Base-by-base conservation (phyloP, 768 basidiomycete species). In the Leccinum broughii region DNA sequence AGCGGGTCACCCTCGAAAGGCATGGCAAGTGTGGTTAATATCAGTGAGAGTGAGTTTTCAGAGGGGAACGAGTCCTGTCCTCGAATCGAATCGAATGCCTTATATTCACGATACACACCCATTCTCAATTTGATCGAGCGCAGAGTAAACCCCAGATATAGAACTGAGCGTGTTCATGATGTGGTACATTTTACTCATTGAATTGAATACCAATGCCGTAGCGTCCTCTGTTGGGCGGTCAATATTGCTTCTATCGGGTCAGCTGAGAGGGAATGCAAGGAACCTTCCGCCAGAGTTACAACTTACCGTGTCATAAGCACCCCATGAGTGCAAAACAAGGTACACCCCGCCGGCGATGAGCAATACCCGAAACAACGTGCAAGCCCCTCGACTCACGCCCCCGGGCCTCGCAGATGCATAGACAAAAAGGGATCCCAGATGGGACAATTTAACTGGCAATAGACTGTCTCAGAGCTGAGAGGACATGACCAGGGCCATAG, bases 1-100 rank as follows among this genome's bases (percentile, higher is more conserved):
- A 68, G 44, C 1, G 61, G 62, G 35, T 70, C 68, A 13, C 66
- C 66, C 1, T 28, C 4, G 20, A 68, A 68, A 63, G 54, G 14
- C 59, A 65, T 61, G 15, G 17, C 9, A n/a, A 15, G 6, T 39
- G 50, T 5, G 51, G 14, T 30, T 0, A 5, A n/a, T n/a, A 22
- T 13, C 11, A 2, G 3, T 20, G 6, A 35, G 30, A 35, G n/a
- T 15, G 51, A 28, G n/a, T 6, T 53, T 53, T n/a, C 20, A 3
- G 49, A 26, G 0, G 48, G 4, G 14, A 15, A 14, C 11, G 49
- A 11, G 51, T 53, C 20, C 30, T 11, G 20, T 32, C 3, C 32
- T 7, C 6, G 6, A 53, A 53, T 22, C 3, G 51, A 35, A 53
- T 35, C 17, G 51, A 35, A 35, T 22, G 7, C 1, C 6, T 24